Evolutionary conservation across 202 grass and related monocot species (phyloP), one percentile per base, ranked within the genome.

Genomic region (Cymbopogon flexuosus): DNA sequence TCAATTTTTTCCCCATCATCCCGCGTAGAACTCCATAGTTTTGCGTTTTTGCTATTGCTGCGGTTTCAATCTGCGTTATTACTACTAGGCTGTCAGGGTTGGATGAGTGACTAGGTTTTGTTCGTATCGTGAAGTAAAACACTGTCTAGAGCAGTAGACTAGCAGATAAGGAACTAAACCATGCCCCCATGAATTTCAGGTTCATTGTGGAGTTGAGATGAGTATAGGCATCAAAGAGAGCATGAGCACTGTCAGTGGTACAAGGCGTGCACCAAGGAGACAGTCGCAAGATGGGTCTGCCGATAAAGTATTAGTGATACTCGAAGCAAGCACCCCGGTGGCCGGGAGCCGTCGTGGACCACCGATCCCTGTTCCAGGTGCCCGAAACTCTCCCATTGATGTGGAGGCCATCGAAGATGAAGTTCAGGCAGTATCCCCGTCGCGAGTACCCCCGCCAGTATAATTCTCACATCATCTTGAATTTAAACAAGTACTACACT

Each of bases 341-440:
- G 71, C 18, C 10, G 62, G 34, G 29, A 89, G 58, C 27, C 35
- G 3, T 16, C 64, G 7, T 9, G 71, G 24, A 5, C 54, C 24
- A 30, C 35, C 70, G 10, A 3, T 37, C 39, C 6, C 64, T 68
- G 63, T 37, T 68, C 31, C 57, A 60, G 87, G 87, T 0, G 87
- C 65, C 1, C 72, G 37, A n/a, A 59, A 51, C 58, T 81, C 83
- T 14, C 88, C 86, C n/a, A 93, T 93, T 51, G 86, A 93, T 43
- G 83, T 93, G 62, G 88, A 91, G 27, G 83, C 80, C 37, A 64
- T 89, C 0, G 91, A 91, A 2, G 91, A 93, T 79, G 91, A 93
- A 61, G 86, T 89, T 24, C 76, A 89, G 57, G 30, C 73, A 73
- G 16, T 89, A 13, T 87, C 81, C 3, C 76, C 84, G 22, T 87